These are phyloP conservation scores for Candida easanensis DNA, from an alignment of 805 yeast genomes.

Conservation along the genomic window DNA sequence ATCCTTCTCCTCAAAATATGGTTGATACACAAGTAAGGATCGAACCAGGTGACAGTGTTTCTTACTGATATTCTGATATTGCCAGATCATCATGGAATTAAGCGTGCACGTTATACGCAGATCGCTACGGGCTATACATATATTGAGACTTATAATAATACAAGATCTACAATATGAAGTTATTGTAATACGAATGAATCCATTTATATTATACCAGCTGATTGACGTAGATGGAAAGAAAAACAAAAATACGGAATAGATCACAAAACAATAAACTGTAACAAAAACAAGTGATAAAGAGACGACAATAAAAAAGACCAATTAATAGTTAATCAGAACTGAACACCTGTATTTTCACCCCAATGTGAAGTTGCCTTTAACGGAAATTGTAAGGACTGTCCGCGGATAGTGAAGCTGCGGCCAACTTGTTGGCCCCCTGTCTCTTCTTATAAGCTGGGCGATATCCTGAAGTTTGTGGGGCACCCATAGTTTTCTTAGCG, in stretches of 20 bases:
- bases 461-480: conserved; percentile 20
- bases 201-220: too few species aligned
- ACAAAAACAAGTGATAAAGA: too few species aligned
- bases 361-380: conserved; percentile 12
- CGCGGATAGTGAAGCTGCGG: conserved; percentile 38
- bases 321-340: neutral
- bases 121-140: too few species aligned
- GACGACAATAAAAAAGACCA: too few species aligned
- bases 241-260: too few species aligned
- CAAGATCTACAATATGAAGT: too few species aligned
- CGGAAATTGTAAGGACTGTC: conserved; percentile 46
- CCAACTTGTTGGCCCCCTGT: conserved; percentile 32
- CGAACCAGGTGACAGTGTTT: conserved; percentile 6
- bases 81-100: too few species aligned
- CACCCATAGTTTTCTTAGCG: conserved; percentile 2
- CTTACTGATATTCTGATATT: neutral
- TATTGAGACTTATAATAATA: too few species aligned
- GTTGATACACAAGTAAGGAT: conserved; percentile 8
- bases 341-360: neutral
- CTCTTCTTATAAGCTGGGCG: conserved; percentile 39
- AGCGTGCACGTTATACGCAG: too few species aligned
- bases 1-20: neutral
- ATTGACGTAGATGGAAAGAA: too few species aligned
- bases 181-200: too few species aligned
- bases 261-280: too few species aligned